Base-by-base conservation (phyloP, 192 early-diverging fungal genomes). In the Entophlyctis helioformis region DNA sequence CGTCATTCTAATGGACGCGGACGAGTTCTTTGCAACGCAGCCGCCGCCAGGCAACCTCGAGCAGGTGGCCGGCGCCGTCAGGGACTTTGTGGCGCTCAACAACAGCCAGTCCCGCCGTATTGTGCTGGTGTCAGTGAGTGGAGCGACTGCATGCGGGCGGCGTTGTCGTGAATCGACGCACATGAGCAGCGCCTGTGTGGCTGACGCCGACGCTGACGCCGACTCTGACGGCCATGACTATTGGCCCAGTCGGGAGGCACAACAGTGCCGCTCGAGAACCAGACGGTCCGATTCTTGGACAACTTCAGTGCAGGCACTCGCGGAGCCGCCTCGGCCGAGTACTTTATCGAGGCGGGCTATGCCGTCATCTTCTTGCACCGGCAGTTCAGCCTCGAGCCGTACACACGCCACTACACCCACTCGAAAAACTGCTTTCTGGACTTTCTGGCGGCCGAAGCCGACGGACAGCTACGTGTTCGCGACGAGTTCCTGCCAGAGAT, bases 281-380 rank as follows among this genome's bases (percentile, higher is more conserved):
- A 95, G 57, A 99, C 94, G 2, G 96, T 99, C 36, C 83, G 96
- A 28, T 99, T 99, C 64, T 81, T 99, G 43, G 96, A 99, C 68
- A 99, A 99, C 60, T 99, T 99, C 55, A 86, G 83, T 36, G 90
- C 85, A 3, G 96, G 96, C 12, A 96, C 86, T 10, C 83, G 96
- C 38, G 96, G 96, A 20, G 84, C 93, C 3, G 76, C 82, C 3
- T 96, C 92, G 18, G 89, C 94, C n/a, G 96, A 99, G 59, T 85
- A 59, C 40, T 89, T 76, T 84, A 85, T 72, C 46, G 72, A 85
- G 23, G 55, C 66, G 2, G 92, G 89, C 1, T 99, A 99, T 57
- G 91, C 89, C 0, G 92, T 96, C 7, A 87, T 99, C 24, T 97
- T 97, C 41, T 72, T 97, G 69, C 82, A 93, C 56, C 77, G 96